Conservation (phyloP, 2,329 filamentous ascomycete genomes). For the Curvularia spicifera region DNA sequence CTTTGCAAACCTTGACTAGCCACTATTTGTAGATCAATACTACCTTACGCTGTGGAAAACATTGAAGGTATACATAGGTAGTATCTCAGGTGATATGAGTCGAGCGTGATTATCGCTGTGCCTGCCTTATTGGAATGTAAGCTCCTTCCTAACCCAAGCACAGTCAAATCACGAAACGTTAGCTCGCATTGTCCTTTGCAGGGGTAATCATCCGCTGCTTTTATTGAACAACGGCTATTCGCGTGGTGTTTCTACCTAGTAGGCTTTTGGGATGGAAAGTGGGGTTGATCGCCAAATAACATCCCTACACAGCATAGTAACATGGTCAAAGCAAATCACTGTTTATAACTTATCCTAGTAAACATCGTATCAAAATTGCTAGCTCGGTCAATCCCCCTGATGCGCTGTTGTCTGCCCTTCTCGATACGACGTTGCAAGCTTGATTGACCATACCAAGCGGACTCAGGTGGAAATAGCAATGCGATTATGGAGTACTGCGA, state of each 20-base stretch:
- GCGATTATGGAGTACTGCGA: not conserved
- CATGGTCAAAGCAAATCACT: not conserved
- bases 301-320: not conserved
- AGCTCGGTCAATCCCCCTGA: not conserved
- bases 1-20: no score
- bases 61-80: no score
- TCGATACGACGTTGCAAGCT: not conserved
- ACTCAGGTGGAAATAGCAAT: not conserved
- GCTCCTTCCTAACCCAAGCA: not conserved
- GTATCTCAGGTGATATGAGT: not conserved
- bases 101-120: not conserved
- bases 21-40: no score
- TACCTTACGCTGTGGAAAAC: no score
- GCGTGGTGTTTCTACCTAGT: not conserved
- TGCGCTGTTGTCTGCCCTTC: not conserved
- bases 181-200: not conserved
- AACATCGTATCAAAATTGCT: not conserved
- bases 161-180: not conserved
- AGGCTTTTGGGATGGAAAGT: not conserved
- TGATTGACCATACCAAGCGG: no score
- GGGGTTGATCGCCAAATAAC: not conserved
- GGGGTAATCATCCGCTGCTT: not conserved
- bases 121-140: not conserved
- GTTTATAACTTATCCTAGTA: not conserved
- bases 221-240: not conserved